These are phyloP conservation scores for Synura sp. DNA, from an alignment of 352 stramenopile species.

Conservation along the genomic window DNA sequence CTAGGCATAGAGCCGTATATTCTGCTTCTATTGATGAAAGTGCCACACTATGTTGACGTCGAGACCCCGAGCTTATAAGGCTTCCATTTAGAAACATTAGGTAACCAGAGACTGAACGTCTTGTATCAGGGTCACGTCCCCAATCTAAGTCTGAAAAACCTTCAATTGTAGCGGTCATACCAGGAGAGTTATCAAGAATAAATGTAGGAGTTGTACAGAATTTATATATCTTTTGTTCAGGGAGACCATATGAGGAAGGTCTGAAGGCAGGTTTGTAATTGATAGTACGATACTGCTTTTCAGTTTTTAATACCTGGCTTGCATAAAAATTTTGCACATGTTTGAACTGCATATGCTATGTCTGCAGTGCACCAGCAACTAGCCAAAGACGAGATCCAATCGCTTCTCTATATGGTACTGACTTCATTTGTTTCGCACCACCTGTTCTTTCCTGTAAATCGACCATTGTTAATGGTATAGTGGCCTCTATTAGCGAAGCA, in stretches of 20 bases:
- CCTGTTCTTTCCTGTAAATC: neutral
- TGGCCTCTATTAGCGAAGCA: neutral
- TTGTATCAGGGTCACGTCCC: neutral
- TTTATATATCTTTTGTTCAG: slow-evolving; percentile 34
- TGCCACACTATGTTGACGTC: neutral
- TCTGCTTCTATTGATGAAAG: slow-evolving; percentile 10
- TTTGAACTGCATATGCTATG: slow-evolving; percentile 20
- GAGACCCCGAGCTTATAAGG: neutral
- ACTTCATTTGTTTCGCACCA: neutral
- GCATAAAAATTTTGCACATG: slow-evolving; percentile 12
- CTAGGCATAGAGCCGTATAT: slow-evolving; percentile 6
- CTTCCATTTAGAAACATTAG: neutral
- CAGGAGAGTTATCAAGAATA: neutral
- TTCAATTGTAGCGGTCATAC: slow-evolving; percentile 17
- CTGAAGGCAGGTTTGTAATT: neutral
- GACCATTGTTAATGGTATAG: neutral
- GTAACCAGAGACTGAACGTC: slow-evolving; percentile 3
- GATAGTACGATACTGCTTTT: neutral
- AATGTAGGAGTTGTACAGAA: slow-evolving; percentile 3
- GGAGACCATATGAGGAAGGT: neutral
- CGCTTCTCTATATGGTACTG: neutral
- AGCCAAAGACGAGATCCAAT: neutral
- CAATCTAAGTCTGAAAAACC: slow-evolving; percentile 17
- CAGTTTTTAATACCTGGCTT: slow-evolving; percentile 18
- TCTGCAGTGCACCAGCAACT: neutral